A percentile compares a stretch with the other conserved stretches of the same genome.
phyloP scores from a whole-genome alignment of 2,329 filamentous ascomycete genomes.

The Penicillium griseofulvum region DNA sequence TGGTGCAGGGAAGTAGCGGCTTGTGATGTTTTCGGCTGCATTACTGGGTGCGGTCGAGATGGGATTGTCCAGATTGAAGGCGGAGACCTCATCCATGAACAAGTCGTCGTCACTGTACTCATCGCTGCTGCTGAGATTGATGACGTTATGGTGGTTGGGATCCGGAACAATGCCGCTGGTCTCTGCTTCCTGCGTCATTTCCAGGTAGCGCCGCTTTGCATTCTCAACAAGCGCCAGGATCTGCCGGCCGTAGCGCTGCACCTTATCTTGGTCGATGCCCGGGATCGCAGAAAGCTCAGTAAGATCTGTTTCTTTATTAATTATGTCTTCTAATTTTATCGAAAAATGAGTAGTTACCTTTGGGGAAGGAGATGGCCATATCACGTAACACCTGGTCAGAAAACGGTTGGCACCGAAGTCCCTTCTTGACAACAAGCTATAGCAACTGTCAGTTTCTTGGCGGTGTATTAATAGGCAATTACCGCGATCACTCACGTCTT shows the following conservation, averaged over 20 bases:
- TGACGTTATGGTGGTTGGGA: slow-evolving; percentile 47
- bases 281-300: slow-evolving; percentile 40
- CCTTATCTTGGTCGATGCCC: slow-evolving; percentile 46
- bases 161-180: slow-evolving; percentile 50
- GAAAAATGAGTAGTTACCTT: slow-evolving; percentile 29
- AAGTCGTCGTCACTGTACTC: slow-evolving; percentile 39
- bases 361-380: slow-evolving; percentile 49
- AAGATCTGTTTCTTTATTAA: slow-evolving; percentile 31
- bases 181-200: slow-evolving; percentile 45
- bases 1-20: slow-evolving; percentile 34
- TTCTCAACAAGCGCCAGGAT: slow-evolving; percentile 44
- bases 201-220: slow-evolving; percentile 42
- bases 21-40: slow-evolving; percentile 27
- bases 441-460: slow-evolving; percentile 2
- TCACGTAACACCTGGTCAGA: slow-evolving; percentile 47
- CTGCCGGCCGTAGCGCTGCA: slow-evolving; percentile 43
- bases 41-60: slow-evolving; percentile 15
- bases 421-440: slow-evolving; percentile 45
- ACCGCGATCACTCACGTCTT: slow-evolving; percentile 35
- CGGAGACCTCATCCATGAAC: slow-evolving; percentile 28
- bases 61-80: slow-evolving; percentile 23
- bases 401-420: slow-evolving; percentile 47
- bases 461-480: neutral
- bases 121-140: slow-evolving; percentile 44
- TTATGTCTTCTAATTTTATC: neutral